Percentiles rank a stretch among this genome's conserved stretches.
phyloP scores from a whole-genome alignment of 169 alveolate species.

The Plasmodium inui region DNA sequence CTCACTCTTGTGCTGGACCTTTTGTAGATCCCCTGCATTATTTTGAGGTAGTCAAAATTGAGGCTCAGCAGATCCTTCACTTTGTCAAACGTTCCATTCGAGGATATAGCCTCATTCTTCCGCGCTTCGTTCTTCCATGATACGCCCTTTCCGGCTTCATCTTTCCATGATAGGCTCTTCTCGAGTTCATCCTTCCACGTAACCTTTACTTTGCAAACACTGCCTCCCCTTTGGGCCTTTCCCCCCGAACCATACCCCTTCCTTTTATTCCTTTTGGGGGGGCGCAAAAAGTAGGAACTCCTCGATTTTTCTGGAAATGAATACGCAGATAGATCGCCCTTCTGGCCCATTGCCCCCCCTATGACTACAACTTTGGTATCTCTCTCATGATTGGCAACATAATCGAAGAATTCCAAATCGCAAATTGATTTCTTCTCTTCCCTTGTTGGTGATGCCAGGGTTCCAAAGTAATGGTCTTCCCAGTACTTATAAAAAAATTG shows the following conservation, averaged over 20 bases:
- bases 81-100: conserved; percentile 3
- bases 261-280: background rate
- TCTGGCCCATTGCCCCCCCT: background rate
- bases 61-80: conserved; percentile 32
- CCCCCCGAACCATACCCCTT: background rate
- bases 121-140: background rate
- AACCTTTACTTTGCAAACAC: background rate
- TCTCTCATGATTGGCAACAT: conserved; percentile 18
- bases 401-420: conserved; percentile 57
- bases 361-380: background rate
- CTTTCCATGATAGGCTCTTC: background rate
- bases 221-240: background rate
- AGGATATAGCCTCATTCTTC: background rate
- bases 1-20: background rate
- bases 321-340: background rate
- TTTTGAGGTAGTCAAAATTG: conserved; percentile 53
- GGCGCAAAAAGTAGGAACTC: conserved; percentile 4
- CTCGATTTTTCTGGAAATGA: conserved; percentile 8
- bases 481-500: conserved; percentile 60
- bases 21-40: conserved; percentile 54
- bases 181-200: background rate
- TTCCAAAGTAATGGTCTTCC: conserved; percentile 24
- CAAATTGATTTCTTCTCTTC: background rate
- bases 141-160: background rate
- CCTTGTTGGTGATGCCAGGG: background rate